A percentile compares a stretch with the other conserved stretches of the same genome.
phyloP scores from a whole-genome alignment of 345 rosid species.

The Aquilaria yunnanensis region DNA sequence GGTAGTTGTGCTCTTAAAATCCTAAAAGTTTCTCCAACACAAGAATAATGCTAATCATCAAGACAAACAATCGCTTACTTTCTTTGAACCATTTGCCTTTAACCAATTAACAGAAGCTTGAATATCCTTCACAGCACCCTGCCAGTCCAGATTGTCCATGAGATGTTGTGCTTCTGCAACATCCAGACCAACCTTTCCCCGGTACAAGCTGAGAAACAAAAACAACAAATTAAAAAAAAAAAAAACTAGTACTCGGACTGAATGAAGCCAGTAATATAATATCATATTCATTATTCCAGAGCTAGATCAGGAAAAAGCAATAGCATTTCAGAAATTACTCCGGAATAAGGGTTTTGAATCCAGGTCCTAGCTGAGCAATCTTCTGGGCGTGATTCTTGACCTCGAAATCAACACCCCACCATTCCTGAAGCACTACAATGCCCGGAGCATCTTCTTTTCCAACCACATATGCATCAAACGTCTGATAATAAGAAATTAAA shows the following conservation, averaged over 20 bases:
- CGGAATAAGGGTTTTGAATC: slow-evolving; percentile 84
- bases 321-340: slow-evolving; percentile 37
- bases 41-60: background rate
- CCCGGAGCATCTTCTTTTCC: slow-evolving; percentile 94
- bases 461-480: slow-evolving; percentile 86
- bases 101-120: slow-evolving; percentile 81
- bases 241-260: background rate
- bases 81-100: slow-evolving; percentile 83
- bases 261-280: background rate
- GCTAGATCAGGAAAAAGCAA: background rate
- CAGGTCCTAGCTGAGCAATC: slow-evolving; percentile 74
- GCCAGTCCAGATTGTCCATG: slow-evolving; percentile 93
- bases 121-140: slow-evolving; percentile 88
- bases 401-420: slow-evolving; percentile 99
- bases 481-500: slow-evolving; percentile 28
- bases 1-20: no score
- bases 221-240: background rate
- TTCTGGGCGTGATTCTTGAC: slow-evolving; percentile 86
- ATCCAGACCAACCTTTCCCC: slow-evolving; percentile 91
- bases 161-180: slow-evolving; percentile 93
- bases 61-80: slow-evolving; percentile 32
- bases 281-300: no score
- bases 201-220: slow-evolving; percentile 47
- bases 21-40: background rate
- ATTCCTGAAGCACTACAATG: slow-evolving; percentile 86